Evolutionary conservation across 2,329 filamentous ascomycete genomes (phyloP).

Genomic region (Akanthomyces uredinophilus): DNA sequence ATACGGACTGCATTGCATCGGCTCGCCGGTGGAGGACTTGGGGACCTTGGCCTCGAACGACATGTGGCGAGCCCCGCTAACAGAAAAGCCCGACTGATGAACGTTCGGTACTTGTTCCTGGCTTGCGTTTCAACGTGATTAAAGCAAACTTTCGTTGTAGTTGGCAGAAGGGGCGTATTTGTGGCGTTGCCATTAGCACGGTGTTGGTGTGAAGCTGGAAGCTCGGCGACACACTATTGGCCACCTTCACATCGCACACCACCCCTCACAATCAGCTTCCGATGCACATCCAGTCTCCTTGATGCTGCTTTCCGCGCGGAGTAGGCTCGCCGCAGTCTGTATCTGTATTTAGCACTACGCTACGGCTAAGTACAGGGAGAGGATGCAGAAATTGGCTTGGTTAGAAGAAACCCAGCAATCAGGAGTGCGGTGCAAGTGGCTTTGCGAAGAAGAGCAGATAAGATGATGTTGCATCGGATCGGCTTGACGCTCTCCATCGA

Average conservation of each 20-base stretch:
- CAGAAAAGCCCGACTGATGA: neutral
- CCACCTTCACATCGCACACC: neutral
- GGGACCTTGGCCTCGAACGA: neutral
- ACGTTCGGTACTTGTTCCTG: conserved; percentile 3
- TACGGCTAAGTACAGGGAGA: neutral
- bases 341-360: neutral
- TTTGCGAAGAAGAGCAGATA: neutral
- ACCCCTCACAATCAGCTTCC: neutral
- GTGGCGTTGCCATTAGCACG: conserved; percentile 8
- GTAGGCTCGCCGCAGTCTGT: neutral
- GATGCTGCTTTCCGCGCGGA: conserved; percentile 1
- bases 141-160: neutral
- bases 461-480: neutral
- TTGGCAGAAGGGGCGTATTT: neutral
- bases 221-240: neutral
- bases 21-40: neutral
- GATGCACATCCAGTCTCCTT: neutral
- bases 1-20: neutral
- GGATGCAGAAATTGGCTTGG: neutral
- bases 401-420: neutral
- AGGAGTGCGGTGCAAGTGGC: neutral
- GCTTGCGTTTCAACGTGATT: neutral
- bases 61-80: conserved; percentile 3
- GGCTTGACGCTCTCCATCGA: neutral
- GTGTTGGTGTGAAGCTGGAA: neutral